These are phyloP conservation scores for Neckera pumila DNA, from an alignment of 225 moss, liverwort and hornwort genomes.

Conservation along the genomic window DNA sequence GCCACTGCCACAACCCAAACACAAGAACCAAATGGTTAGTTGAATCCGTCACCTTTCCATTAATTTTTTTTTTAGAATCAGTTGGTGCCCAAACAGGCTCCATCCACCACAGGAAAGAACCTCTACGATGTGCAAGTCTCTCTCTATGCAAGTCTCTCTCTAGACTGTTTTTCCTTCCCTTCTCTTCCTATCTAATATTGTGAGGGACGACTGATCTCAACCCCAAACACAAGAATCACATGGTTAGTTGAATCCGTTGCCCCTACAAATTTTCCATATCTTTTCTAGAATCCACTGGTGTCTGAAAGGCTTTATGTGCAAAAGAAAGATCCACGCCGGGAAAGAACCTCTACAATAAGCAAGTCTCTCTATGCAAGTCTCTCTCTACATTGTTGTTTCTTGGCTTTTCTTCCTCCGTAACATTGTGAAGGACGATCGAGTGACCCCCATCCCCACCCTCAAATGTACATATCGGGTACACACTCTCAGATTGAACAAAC, in stretches of 20 bases:
- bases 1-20: slow-evolving; percentile 31
- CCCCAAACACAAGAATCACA: background rate
- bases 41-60: background rate
- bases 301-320: background rate
- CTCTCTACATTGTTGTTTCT: background rate
- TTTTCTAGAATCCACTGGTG: no score
- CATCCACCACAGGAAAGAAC: background rate
- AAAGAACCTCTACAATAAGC: background rate
- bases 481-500: background rate
- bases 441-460: background rate
- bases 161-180: background rate
- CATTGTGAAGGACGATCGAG: background rate
- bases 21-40: background rate
- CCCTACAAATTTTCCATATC: background rate
- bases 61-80: no score
- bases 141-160: background rate
- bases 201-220: background rate
- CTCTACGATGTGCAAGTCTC: background rate
- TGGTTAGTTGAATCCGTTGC: background rate
- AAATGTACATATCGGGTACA: no score
- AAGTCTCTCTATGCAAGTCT: background rate
- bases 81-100: background rate
- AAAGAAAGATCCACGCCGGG: background rate
- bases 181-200: background rate
- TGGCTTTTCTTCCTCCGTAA: background rate